Evolutionary conservation across 306 rosid species (phyloP).

Genomic region (Canavalia ensiformis): DNA sequence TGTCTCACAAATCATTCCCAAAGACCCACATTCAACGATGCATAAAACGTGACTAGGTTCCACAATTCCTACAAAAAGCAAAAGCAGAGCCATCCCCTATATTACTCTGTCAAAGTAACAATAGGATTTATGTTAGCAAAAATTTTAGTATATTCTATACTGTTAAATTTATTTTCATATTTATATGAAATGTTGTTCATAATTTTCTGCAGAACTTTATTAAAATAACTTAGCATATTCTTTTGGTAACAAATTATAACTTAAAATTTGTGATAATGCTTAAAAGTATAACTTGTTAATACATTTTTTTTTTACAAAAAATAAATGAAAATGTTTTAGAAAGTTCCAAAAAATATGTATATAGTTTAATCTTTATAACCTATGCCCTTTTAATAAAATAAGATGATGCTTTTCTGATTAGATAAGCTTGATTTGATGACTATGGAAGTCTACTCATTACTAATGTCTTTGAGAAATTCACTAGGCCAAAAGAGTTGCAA

Average conservation of each 20-base stretch:
- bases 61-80: conserved; percentile 60
- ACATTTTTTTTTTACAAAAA: background rate
- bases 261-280: background rate
- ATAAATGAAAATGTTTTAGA: background rate
- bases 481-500: conserved; percentile 7
- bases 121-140: background rate
- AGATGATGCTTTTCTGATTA: conserved; percentile 53
- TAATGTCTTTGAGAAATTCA: conserved; percentile 36
- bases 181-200: background rate
- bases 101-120: conserved; percentile 10
- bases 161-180: background rate
- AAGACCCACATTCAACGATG: conserved; percentile 70
- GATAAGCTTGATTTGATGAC: conserved; percentile 56
- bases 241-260: background rate
- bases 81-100: conserved; percentile 46
- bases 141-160: background rate
- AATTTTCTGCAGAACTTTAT: background rate
- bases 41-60: conserved; percentile 48
- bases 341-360: background rate
- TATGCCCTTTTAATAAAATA: conserved; percentile 4
- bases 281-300: background rate
- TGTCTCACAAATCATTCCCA: conserved; percentile 72
- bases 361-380: background rate
- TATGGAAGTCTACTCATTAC: conserved; percentile 60
- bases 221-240: background rate